Percentiles rank a stretch among this genome's conserved stretches.
Evolutionary conservation across 345 rosid species (phyloP).

Genomic region (Bruguiera parviflora): DNA sequence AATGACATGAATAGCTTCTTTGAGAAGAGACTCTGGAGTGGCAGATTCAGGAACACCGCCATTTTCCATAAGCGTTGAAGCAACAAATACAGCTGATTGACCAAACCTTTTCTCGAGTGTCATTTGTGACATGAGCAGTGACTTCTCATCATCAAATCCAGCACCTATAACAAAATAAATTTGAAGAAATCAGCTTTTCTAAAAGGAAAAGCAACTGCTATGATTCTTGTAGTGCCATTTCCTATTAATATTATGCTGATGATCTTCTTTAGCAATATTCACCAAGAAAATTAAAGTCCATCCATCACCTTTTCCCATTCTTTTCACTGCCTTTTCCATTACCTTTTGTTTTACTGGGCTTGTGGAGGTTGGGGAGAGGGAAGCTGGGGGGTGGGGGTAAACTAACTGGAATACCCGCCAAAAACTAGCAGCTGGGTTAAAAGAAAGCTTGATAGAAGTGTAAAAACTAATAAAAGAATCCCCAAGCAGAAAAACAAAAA

Average conservation of each 20-base stretch:
- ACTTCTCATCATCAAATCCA: constrained; percentile 42
- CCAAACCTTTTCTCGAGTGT: constrained; percentile 45
- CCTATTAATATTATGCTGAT: background rate
- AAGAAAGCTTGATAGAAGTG: background rate
- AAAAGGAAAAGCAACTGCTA: background rate
- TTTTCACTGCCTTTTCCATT: background rate
- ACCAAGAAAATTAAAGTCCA: background rate
- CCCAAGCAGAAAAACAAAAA: background rate
- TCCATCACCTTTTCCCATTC: background rate
- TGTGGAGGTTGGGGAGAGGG: background rate
- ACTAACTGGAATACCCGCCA: background rate
- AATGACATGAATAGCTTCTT: constrained; percentile 48
- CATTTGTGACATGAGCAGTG: constrained; percentile 42
- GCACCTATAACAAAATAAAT: constrained; percentile 5
- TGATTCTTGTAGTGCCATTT: background rate
- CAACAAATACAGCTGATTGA: constrained; percentile 40
- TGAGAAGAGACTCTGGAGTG: constrained; percentile 34
- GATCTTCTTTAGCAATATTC: background rate
- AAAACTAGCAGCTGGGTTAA: background rate
- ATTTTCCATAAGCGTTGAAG: constrained; percentile 41
- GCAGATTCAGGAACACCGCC: constrained; percentile 41
- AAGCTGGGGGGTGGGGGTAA: background rate
- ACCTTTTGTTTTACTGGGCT: too few species aligned
- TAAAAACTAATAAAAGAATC: background rate
- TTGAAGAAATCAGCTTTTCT: background rate